A percentile compares a stretch with the other conserved stretches of the same genome.
Evolutionary conservation across 2,329 filamentous ascomycete species (phyloP).

Genomic region (Penicillium fuscoglaucum): DNA sequence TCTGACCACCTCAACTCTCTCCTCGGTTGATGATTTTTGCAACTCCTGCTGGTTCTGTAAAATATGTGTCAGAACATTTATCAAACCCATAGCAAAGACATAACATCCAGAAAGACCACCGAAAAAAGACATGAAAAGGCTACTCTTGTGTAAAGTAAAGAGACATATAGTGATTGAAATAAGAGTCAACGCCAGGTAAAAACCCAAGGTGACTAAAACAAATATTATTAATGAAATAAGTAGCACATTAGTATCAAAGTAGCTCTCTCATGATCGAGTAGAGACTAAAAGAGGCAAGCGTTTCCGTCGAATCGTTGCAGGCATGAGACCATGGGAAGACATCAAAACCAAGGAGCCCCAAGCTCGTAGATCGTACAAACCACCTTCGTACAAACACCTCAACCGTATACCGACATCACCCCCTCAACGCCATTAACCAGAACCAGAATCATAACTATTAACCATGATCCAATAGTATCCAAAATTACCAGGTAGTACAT

Average conservation of each 20-base stretch:
- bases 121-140: no score
- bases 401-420: background rate
- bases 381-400: background rate
- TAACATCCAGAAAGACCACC: no score
- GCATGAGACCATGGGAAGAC: constrained; percentile 1
- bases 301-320: constrained; percentile 3
- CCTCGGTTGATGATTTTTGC: no score
- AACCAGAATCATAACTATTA: background rate
- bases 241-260: constrained; percentile 6
- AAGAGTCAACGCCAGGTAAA: background rate
- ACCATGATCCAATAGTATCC: background rate
- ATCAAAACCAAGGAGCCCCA: background rate
- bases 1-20: no score
- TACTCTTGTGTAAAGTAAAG: no score
- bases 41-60: no score
- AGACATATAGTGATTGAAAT: background rate
- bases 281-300: background rate
- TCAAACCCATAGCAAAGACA: no score
- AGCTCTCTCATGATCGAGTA: background rate
- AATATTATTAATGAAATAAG: constrained; percentile 11
- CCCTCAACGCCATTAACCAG: constrained; percentile 2
- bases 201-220: background rate
- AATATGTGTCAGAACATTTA: no score
- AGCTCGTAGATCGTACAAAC: background rate
- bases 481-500: constrained; percentile 7